Base-by-base conservation (phyloP, 1,284 basidiomycete genomes). In the Cerioporus squamosus region DNA sequence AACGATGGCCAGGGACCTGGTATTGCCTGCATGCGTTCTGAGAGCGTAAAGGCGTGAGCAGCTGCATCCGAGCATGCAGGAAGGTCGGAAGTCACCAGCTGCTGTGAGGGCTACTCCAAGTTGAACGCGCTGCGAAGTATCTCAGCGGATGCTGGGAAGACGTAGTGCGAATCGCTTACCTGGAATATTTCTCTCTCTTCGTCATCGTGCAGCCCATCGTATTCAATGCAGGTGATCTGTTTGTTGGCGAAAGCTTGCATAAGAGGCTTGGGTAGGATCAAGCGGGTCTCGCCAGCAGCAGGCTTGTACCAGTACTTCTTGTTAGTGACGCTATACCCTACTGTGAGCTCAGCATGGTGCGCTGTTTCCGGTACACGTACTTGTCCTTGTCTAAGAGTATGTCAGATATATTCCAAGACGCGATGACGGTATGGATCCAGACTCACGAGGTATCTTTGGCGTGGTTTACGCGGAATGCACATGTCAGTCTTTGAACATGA, bases 171-270 rank as follows among this genome's bases (percentile, higher is more conserved):
- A 49, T 17, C 6, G 12, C 49, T 47, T n/a, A 86, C 87, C 73
- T 89, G 86, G 73, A 92, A 92, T 15, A 92, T 89, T 62, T 92
- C 90, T 42, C 88, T 77, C 62, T 91, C 88, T 51, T 86, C 82
- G 14, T 78, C 74, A 58, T 85, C 83, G 0, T 71, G 75, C 10
- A 92, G 75, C 31, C 83, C 82, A 43, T 83, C 78, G 61, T 90
- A 91, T 66, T 91, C 87, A 10, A 90, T 81, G 66, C 90, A 91
- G 0, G 86, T 84, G 33, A 91, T 80, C 60, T 90, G 88, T 68
- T 89, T 89, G 63, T 82, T 85, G 8, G 80, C 77, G 59, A 90
- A 90, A 2, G 80, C 50, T 14, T 77, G 78, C 20, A 77, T 74
- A 54, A 84, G 80, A 48, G 79, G 79, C 1, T 78, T 78, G 0